Evolutionary conservation across 1,139 yeast genomes (phyloP), one percentile per base, ranked within the genome.

Genomic region (Blastobotrys malaysiensis): DNA sequence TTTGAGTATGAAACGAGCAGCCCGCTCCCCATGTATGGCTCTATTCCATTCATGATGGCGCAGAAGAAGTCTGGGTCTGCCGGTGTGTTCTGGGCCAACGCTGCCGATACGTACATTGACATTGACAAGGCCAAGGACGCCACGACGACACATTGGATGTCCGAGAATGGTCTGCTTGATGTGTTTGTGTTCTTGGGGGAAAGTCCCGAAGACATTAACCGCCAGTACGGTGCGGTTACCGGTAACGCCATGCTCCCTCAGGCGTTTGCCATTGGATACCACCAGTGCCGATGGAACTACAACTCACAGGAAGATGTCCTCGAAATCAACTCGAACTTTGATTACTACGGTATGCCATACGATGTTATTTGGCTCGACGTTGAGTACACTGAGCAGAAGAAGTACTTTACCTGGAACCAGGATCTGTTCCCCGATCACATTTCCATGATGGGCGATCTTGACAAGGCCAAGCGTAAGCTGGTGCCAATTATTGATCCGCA

Each of bases 231-330:
- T 1, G 65, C 71, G 5, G 69, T 93, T n/a, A 84, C 96, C 0
- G 99, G 99, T 0, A 79, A 73, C 57, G 77, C 89, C 0, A 70
- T 75, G 11, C 73, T 93, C n/a, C 99, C 99, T 0, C 88, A 83
- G 58, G 62, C 84, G 46, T 87, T 90, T 63, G 77, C 97, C 0
- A 71, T 90, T 39, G 99, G 96, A 0, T 88, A 93, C 66, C 99
- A 93, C 67, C 98, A 91, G 70, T 93, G 97, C 68, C 79, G 99
- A 64, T 93, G 99, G 99, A 95, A 93, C 70, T 93, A 93, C 72
- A 88, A 89, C 65, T 90, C 87, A 61, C 91, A 88, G 65, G 78
- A 78, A 9, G 99, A 93, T 69, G 93, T 93, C 1, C 70, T 89
- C 45, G 83, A 79, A 6, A 86, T 93, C 22, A 79, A 80, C 60